Evolutionary conservation across 805 yeast genomes (phyloP).

Genomic region (Saturnispora galanensis): DNA sequence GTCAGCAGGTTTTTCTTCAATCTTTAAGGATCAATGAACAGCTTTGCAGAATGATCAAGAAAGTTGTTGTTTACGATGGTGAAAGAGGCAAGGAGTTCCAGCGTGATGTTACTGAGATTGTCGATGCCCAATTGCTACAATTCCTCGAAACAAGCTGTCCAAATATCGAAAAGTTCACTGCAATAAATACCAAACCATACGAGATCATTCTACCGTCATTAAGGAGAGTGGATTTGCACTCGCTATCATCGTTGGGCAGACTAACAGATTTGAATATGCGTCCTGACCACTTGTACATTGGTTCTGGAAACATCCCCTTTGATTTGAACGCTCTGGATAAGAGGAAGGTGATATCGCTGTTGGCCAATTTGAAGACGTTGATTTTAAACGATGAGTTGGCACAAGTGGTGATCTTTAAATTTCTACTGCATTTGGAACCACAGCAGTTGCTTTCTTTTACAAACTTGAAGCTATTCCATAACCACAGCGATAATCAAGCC

Average conservation of each 20-base stretch:
- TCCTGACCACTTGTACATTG: not conserved
- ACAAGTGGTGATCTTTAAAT: constrained; percentile 26
- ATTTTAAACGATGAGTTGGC: constrained; percentile 21
- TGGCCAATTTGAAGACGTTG: constrained; percentile 23
- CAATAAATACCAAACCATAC: not conserved
- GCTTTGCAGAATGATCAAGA: constrained; percentile 26
- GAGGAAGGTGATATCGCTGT: constrained; percentile 20
- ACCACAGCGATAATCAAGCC: constrained; percentile 37
- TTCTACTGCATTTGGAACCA: constrained; percentile 12
- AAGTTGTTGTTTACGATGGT: constrained; percentile 27
- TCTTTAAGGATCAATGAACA: constrained; percentile 28
- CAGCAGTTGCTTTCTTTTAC: constrained; percentile 19
- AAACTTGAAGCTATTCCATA: constrained; percentile 32
- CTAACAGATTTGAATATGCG: not conserved
- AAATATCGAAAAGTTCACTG: constrained; percentile 8
- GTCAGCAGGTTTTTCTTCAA: constrained; percentile 33
- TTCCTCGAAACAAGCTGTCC: constrained; percentile 10
- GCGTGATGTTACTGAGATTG: constrained; percentile 6
- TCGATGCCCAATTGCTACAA: constrained; percentile 3
- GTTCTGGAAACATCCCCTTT: not conserved
- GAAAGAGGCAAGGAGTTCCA: constrained; percentile 15
- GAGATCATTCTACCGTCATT: constrained; percentile 2
- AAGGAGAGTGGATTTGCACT: constrained; percentile 9
- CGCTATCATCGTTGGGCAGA: constrained; percentile 4
- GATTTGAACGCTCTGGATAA: not conserved